phyloP scores from a whole-genome alignment of 2,329 filamentous ascomycete genomes.

The Neofusicoccum cordaticola region DNA sequence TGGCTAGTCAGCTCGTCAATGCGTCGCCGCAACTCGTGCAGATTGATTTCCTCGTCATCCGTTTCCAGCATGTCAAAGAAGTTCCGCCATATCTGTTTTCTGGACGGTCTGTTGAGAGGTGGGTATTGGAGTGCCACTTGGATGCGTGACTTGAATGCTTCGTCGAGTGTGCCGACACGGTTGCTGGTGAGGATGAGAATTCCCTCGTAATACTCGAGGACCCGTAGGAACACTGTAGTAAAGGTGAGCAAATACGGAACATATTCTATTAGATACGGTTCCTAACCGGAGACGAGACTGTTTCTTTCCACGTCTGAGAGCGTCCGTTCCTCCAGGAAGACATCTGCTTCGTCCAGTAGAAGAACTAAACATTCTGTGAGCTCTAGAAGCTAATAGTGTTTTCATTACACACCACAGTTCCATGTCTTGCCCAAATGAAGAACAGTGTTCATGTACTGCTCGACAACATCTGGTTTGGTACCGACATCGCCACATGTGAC shows the following conservation, averaged over 20 bases:
- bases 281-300: constrained; percentile 31
- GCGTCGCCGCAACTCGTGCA: not conserved
- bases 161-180: constrained; percentile 16
- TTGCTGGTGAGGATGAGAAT: constrained; percentile 6
- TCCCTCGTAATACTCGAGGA: constrained; percentile 28
- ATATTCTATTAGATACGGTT: too few relatives aligned
- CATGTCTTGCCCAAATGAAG: not conserved
- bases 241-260: too few relatives aligned
- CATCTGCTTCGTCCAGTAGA: constrained; percentile 50
- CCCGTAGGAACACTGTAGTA: constrained; percentile 23
- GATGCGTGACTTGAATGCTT: constrained; percentile 18
- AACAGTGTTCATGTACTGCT: not conserved
- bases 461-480: not conserved
- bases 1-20: not conserved
- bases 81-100: constrained; percentile 16
- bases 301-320: constrained; percentile 34
- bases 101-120: not conserved
- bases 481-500: not conserved
- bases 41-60: not conserved
- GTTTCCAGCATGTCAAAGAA: constrained; percentile 11
- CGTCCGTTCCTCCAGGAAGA: constrained; percentile 56
- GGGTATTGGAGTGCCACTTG: constrained; percentile 18
- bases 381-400: too few relatives aligned
- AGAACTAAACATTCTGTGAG: not conserved
- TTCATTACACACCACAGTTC: not conserved